Percentiles rank a stretch among this genome's conserved stretches.
Conservation (phyloP, 495 filamentous ascomycete species). For the Paragyromitra xinjiangensis region DNA sequence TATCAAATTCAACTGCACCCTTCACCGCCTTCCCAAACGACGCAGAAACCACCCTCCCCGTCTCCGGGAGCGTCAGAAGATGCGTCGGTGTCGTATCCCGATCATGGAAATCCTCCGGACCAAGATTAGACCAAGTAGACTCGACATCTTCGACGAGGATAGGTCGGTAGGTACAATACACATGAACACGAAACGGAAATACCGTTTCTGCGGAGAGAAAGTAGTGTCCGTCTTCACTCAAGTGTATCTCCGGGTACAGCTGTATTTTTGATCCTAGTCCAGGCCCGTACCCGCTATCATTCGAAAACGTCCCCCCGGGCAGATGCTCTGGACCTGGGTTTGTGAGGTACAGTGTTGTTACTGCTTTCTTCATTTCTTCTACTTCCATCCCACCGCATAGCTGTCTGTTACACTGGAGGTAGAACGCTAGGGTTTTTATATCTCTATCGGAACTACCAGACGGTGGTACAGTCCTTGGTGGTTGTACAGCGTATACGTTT, state of each 20-base stretch:
- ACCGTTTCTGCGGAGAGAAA: slow-evolving; percentile 22
- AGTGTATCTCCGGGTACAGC: slow-evolving; percentile 13
- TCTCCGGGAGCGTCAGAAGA: slow-evolving; percentile 17
- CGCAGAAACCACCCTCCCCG: slow-evolving; percentile 14
- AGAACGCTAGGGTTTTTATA: neutral
- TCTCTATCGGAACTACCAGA: neutral
- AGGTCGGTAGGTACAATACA: slow-evolving; percentile 25
- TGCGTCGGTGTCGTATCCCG: slow-evolving; percentile 29
- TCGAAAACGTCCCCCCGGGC: neutral
- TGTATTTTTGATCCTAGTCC: neutral
- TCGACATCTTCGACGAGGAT: neutral
- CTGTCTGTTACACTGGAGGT: neutral
- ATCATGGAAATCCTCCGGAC: neutral
- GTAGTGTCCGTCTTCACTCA: slow-evolving; percentile 19
- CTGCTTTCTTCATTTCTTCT: neutral
- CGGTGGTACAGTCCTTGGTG: neutral
- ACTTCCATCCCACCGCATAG: neutral
- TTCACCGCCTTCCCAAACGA: slow-evolving; percentile 12
- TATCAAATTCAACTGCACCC: neutral
- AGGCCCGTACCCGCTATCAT: neutral
- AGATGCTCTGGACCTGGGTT: neutral
- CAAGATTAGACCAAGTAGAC: too few species aligned
- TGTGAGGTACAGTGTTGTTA: slow-evolving; percentile 7
- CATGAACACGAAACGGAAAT: slow-evolving; percentile 11
- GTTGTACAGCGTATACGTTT: neutral